Base-by-base conservation (phyloP, 23 red algal species). In the Cyanidiococcus yangmingshanensis region DNA sequence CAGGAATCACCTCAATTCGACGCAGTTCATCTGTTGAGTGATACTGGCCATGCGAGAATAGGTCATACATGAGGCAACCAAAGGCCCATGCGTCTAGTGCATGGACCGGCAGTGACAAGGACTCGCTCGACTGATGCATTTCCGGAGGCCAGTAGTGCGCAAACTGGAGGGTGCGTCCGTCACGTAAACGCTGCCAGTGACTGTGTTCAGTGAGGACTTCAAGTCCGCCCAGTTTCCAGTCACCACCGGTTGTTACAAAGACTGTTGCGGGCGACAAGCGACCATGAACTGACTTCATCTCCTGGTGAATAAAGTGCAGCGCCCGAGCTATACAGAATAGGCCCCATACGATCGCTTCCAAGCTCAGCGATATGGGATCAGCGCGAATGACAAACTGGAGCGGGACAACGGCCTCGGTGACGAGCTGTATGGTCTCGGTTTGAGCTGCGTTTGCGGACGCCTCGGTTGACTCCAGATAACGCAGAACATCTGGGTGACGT, bases 21-120 rank as follows among this genome's bases (percentile, higher is more conserved):
- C 79, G 79, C 2, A 98, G 83, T 57, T 98, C 80, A 50, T 91
- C 94, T 7, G 80, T 57, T 27, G 88, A 57, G 25, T 75, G 77
- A 2, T 90, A 87, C 2, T 75, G 32, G n/a, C 3, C 3, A 16
- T 85, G 85, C 27, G 81, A 82, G 80, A 90, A 88, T 18, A 85
- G 81, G 36, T 89, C 83, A 78, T 89, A 92, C 59, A 98, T 88
- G 1, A 98, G 68, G 59, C 94, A 98, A 26, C 94, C 94, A 39
- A 92, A 82, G 40, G 94, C 94, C 94, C 94, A 98, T 7, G 88
- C 77, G 63, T 98, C 94, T 24, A 98, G 82, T 7, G 83, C 85
- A 67, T 75, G 76, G 1, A 79, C 58, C 2, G 51, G 94, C 58
- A 1, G 50, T 82, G 30, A 74, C 25, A 79, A 67, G 26, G 87